phyloP scores from a whole-genome alignment of 768 basidiomycete species.

The Trametes coccinea region DNA sequence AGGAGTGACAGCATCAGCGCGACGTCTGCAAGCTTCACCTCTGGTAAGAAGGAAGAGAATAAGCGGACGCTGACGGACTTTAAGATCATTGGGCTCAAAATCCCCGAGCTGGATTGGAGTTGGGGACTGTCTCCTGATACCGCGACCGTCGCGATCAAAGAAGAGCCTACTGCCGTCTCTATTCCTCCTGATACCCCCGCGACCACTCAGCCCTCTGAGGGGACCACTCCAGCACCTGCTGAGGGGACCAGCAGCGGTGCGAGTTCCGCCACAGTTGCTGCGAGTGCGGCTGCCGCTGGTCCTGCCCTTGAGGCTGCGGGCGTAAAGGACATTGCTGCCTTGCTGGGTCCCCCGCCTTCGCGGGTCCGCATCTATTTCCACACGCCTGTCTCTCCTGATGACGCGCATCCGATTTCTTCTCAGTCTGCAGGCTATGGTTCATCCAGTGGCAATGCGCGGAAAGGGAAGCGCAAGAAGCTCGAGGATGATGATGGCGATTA shows the following conservation, averaged over 20 bases:
- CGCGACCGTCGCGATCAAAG: conserved; percentile 29
- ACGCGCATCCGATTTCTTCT: conserved; percentile 73
- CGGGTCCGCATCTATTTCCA: conserved; percentile 92
- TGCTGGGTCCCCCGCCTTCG: conserved; percentile 57
- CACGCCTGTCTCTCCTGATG: conserved; percentile 82
- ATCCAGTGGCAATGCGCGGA: conserved; percentile 57
- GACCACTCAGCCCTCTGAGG: conserved; percentile 29
- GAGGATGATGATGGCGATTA: conserved; percentile 85
- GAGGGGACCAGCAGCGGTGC: conserved; percentile 18
- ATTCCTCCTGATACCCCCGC: conserved; percentile 23
- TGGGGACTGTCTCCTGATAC: conserved; percentile 67
- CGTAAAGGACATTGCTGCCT: conserved; percentile 24
- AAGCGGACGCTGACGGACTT: conserved; percentile 96
- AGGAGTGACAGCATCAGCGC: conserved; percentile 45
- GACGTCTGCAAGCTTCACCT: conserved; percentile 24
- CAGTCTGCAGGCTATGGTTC: conserved; percentile 47
- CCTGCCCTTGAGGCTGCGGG: conserved; percentile 25
- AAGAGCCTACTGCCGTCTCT: conserved; percentile 24
- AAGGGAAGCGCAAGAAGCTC: conserved; percentile 86
- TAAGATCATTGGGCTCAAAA: conserved; percentile 90
- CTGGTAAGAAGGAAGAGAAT: conserved; percentile 85
- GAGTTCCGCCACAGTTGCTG: conserved; percentile 18
- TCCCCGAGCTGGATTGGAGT: conserved; percentile 79
- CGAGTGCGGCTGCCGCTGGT: conserved; percentile 3
- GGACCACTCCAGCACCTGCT: conserved; percentile 19